A percentile compares a stretch with the other conserved stretches of the same genome.
These are phyloP conservation scores for Malassezia japonica DNA, from an alignment of 1,284 basidiomycete genomes.

Conservation along the genomic window DNA sequence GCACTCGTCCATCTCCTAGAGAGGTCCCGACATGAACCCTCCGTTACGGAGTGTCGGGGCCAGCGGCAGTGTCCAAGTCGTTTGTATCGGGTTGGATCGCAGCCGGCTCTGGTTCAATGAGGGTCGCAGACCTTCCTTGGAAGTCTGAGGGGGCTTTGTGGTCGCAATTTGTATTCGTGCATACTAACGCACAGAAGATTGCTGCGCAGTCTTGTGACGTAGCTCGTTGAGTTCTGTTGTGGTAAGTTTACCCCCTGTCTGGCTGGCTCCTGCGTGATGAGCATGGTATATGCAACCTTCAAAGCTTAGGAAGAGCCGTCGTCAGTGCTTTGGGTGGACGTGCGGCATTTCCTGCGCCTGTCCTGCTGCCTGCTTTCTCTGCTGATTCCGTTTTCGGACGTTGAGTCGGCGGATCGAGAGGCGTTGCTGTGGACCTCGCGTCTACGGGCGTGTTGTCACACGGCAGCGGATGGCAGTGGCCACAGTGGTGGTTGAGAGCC, in stretches of 20 bases:
- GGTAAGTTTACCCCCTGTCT: neutral
- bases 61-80: conserved; percentile 38
- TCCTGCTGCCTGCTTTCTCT: conserved; percentile 13
- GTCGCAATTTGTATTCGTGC: neutral
- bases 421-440: conserved; percentile 1
- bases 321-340: conserved; percentile 25
- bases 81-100: conserved; percentile 44
- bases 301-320: conserved; percentile 49
- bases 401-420: conserved; percentile 19
- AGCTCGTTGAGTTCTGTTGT: neutral
- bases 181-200: neutral
- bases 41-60: conserved; percentile 38
- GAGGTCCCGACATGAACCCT: conserved; percentile 47
- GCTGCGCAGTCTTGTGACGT: neutral
- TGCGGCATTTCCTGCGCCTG: conserved; percentile 3
- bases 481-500: conserved; percentile 9
- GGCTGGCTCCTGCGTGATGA: conserved; percentile 26
- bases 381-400: conserved; percentile 12
- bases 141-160: conserved; percentile 42
- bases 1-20: conserved; percentile 32
- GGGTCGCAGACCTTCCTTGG: conserved; percentile 49
- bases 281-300: conserved; percentile 38
- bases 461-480: neutral
- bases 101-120: conserved; percentile 48
- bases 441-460: neutral